Conservation (phyloP, 768 basidiomycete genomes). For the Leccinum sublutescens region DNA sequence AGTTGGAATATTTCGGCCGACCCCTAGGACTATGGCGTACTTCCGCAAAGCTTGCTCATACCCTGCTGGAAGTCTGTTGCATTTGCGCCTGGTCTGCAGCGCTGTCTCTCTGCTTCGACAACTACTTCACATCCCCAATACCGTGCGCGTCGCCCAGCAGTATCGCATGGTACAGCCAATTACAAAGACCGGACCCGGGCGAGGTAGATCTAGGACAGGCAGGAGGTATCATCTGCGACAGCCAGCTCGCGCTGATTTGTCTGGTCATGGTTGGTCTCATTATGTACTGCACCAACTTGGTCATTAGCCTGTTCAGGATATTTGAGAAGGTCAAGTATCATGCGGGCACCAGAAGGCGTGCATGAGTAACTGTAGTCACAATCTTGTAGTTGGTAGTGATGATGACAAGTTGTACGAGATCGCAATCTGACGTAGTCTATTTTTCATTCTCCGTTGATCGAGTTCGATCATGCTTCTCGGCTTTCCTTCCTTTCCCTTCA, state of each 20-base stretch:
- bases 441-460: not conserved
- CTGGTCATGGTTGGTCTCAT: conserved; percentile 75
- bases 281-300: conserved; percentile 79
- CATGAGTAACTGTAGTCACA: conserved; percentile 4
- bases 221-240: conserved; percentile 64
- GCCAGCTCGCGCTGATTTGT: conserved; percentile 74
- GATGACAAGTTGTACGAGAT: not conserved
- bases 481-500: no score
- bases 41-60: conserved; percentile 82
- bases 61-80: conserved; percentile 83
- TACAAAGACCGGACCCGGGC: conserved; percentile 22
- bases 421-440: not conserved
- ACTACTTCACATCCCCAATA: conserved; percentile 84
- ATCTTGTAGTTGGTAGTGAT: not conserved
- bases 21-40: conserved; percentile 93
- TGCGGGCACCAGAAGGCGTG: conserved; percentile 34
- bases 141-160: conserved; percentile 63
- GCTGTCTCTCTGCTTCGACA: conserved; percentile 85
- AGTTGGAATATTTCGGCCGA: conserved; percentile 92
- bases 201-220: conserved; percentile 37
- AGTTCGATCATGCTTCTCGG: not conserved
- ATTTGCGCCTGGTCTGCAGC: conserved; percentile 94
- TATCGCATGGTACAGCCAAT: conserved; percentile 71
- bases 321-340: conserved; percentile 88
- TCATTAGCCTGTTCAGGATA: conserved; percentile 82